These are phyloP conservation scores for Herpetomonas samuelpessoai DNA, from an alignment of 208 protist species.

Conservation along the genomic window DNA sequence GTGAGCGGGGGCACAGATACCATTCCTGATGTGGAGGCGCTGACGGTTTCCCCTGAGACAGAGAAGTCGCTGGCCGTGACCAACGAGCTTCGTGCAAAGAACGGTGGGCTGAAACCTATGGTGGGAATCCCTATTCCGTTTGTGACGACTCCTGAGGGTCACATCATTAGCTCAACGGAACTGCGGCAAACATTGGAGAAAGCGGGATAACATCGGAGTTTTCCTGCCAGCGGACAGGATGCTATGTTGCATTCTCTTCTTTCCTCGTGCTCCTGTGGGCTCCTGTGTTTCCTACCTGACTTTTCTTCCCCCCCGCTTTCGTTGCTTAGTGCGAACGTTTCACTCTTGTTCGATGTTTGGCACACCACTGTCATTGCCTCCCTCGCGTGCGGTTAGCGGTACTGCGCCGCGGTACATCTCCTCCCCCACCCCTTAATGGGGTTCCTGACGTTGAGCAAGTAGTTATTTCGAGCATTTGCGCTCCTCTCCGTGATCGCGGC, in stretches of 20 bases:
- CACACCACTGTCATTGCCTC: no score
- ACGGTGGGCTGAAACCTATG: conserved; percentile 44
- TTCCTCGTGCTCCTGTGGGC: no score
- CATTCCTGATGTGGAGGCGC: conserved; percentile 61
- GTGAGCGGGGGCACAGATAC: conserved; percentile 64
- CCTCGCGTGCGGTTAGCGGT: no score
- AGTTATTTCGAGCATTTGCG: not conserved
- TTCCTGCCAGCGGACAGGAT: no score
- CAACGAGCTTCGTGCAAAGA: conserved; percentile 58
- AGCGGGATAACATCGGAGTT: not conserved
- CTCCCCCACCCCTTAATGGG: not conserved
- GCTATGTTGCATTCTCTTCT: no score
- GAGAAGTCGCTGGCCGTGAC: conserved; percentile 42
- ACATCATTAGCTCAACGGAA: conserved; percentile 68
- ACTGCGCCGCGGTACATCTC: not conserved
- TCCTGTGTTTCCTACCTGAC: no score
- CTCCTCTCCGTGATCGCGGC: no score
- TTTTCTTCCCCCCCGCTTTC: no score
- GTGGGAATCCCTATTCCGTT: conserved; percentile 55
- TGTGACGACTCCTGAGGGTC: conserved; percentile 34
- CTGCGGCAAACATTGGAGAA: conserved; percentile 25
- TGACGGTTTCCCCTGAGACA: conserved; percentile 84
- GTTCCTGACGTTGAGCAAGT: not conserved
- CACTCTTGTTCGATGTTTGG: no score
- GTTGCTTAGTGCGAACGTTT: no score